Evolutionary conservation across 805 yeast species (phyloP).

Genomic region (Saccharomycopsis lassenensis): DNA sequence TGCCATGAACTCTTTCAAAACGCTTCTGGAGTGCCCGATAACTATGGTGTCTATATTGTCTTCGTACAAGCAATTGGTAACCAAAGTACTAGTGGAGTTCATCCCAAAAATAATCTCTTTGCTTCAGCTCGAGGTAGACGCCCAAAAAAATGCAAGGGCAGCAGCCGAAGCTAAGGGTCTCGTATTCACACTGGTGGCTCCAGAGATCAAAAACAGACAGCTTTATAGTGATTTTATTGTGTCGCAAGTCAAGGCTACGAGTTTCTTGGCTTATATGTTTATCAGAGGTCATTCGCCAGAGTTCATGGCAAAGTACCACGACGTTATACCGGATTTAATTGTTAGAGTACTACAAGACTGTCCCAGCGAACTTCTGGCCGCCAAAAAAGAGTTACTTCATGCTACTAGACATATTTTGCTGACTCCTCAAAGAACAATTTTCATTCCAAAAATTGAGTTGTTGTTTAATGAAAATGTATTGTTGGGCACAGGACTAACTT

Average conservation of each 20-base stretch:
- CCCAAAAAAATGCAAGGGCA: constrained; percentile 59
- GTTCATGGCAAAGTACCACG: constrained; percentile 42
- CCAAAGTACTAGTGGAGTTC: constrained; percentile 59
- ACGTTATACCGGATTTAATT: constrained; percentile 75
- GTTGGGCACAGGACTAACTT: constrained; percentile 87
- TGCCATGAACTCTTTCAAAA: constrained; percentile 78
- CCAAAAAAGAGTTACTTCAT: constrained; percentile 84
- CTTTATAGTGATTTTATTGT: constrained; percentile 81
- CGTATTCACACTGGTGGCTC: constrained; percentile 59
- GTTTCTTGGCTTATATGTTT: constrained; percentile 85
- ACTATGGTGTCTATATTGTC: constrained; percentile 90
- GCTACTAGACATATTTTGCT: constrained; percentile 93
- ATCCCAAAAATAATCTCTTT: constrained; percentile 74
- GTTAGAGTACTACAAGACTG: constrained; percentile 85
- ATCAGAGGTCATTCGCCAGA: constrained; percentile 73
- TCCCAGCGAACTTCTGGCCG: constrained; percentile 85
- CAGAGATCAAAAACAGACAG: constrained; percentile 61
- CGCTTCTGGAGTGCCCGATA: constrained; percentile 92
- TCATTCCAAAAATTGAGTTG: constrained; percentile 75
- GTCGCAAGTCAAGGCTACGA: constrained; percentile 93
- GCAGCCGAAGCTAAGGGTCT: constrained; percentile 45
- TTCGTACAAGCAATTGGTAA: constrained; percentile 68
- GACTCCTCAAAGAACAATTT: constrained; percentile 73
- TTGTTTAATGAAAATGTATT: constrained; percentile 79
- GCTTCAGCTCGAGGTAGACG: constrained; percentile 67